Evolutionary conservation across 2,329 filamentous ascomycete species (phyloP).

Genomic region (Trichophyton mentagrophytes): DNA sequence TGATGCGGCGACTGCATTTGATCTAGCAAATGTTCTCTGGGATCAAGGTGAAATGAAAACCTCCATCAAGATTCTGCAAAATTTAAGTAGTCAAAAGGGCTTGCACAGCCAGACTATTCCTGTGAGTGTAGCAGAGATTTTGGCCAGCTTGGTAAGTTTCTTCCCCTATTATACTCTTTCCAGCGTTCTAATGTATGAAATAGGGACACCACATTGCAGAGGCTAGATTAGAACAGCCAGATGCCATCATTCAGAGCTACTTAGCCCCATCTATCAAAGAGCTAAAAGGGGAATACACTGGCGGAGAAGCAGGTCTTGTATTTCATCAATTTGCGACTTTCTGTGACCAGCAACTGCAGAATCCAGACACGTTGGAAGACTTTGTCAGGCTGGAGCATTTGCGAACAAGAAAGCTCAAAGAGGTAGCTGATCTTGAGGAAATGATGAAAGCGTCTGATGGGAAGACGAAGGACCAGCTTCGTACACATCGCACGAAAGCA

Average conservation of each 20-base stretch:
- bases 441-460: conserved; percentile 40
- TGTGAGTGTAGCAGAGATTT: conserved; percentile 62
- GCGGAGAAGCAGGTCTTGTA: conserved; percentile 68
- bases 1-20: conserved; percentile 63
- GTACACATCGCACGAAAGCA: conserved; percentile 55
- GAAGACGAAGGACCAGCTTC: conserved; percentile 45
- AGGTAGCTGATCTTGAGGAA: conserved; percentile 60
- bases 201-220: conserved; percentile 76
- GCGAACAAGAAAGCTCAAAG: conserved; percentile 65
- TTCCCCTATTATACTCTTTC: background rate
- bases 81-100: conserved; percentile 50
- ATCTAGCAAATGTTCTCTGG: conserved; percentile 84
- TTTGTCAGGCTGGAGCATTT: conserved; percentile 67
- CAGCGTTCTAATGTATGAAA: background rate
- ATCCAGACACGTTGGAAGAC: conserved; percentile 72
- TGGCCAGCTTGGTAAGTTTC: conserved; percentile 60
- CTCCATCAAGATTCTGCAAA: conserved; percentile 78
- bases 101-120: conserved; percentile 56
- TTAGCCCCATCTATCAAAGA: conserved; percentile 73
- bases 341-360: conserved; percentile 86
- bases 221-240: conserved; percentile 79
- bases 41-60: conserved; percentile 80
- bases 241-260: conserved; percentile 77
- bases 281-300: conserved; percentile 54
- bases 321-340: conserved; percentile 93